These are phyloP conservation scores for Coffea humblotiana DNA, from an alignment of 305 asterid species.

Conservation along the genomic window DNA sequence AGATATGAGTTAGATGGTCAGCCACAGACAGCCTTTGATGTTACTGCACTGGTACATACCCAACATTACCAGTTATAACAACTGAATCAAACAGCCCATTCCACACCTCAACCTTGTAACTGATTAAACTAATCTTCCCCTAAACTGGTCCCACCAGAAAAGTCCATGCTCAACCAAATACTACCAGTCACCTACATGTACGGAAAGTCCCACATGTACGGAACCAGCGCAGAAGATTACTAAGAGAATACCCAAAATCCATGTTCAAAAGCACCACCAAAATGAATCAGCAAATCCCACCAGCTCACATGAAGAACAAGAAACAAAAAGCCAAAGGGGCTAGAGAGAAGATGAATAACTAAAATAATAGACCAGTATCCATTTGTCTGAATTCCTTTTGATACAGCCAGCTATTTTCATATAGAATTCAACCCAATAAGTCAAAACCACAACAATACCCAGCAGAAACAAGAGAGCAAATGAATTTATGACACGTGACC, in stretches of 20 bases:
- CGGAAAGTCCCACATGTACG: conserved; percentile 20
- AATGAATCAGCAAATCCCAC: conserved; percentile 11
- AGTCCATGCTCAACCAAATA: neutral
- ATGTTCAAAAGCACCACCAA: conserved; percentile 7
- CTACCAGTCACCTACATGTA: conserved; percentile 13
- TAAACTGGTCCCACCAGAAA: neutral
- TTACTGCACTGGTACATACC: conserved; percentile 27
- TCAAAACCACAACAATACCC: conserved; percentile 18
- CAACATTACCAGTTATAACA: conserved; percentile 25
- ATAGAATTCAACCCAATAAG: conserved; percentile 17
- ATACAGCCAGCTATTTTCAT: conserved; percentile 14
- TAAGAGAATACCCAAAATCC: conserved; percentile 15
- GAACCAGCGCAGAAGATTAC: conserved; percentile 14
- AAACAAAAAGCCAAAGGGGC: conserved; percentile 9
- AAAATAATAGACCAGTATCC: neutral
- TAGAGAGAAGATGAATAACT: neutral
- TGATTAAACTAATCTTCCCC: conserved; percentile 7
- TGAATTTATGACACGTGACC: neutral
- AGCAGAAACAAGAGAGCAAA: conserved; percentile 17
- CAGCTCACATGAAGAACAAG: conserved; percentile 14
- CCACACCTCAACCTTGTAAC: conserved; percentile 9
- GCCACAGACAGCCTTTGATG: conserved; percentile 30
- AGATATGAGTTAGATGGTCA: conserved; percentile 27
- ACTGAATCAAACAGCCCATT: conserved; percentile 20
- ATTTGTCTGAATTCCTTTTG: conserved; percentile 9